A percentile compares a stretch with the other conserved stretches of the same genome.
phyloP scores from a whole-genome alignment of 805 yeast genomes.

The Saccharomycopsis fodiens region DNA sequence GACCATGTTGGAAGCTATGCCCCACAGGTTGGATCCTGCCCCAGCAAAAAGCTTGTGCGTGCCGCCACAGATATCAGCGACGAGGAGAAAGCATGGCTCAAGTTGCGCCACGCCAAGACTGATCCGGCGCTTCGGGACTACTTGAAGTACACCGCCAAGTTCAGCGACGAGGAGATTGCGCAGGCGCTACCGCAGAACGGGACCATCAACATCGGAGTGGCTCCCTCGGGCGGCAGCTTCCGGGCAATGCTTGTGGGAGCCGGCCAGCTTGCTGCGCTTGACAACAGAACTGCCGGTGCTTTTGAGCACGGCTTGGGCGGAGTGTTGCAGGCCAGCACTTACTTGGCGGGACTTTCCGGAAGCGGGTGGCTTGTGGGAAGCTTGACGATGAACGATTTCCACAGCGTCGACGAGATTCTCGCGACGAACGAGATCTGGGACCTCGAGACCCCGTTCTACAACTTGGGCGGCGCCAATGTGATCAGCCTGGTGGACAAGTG shows the following conservation, averaged over 20 bases:
- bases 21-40: constrained; percentile 52
- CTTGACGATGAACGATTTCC: constrained; percentile 61
- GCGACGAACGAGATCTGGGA: constrained; percentile 52
- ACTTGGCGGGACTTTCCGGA: constrained; percentile 73
- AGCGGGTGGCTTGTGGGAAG: constrained; percentile 78
- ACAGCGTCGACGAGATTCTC: constrained; percentile 56
- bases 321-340: constrained; percentile 59
- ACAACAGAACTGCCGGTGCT: constrained; percentile 55
- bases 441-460: constrained; percentile 48
- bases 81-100: constrained; percentile 47
- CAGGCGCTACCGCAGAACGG: constrained; percentile 31
- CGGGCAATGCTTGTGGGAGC: constrained; percentile 85
- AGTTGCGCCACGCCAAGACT: constrained; percentile 39
- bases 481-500: constrained; percentile 38
- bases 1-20: constrained; percentile 37
- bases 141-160: constrained; percentile 33
- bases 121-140: constrained; percentile 39
- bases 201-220: constrained; percentile 43
- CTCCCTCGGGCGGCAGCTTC: constrained; percentile 84
- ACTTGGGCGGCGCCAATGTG: constrained; percentile 52
- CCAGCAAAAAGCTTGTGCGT: constrained; percentile 33
- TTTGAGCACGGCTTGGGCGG: constrained; percentile 62
- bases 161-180: constrained; percentile 26
- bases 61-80: constrained; percentile 39
- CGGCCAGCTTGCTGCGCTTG: constrained; percentile 73